A percentile compares a stretch with the other conserved stretches of the same genome.
phyloP scores from a whole-genome alignment of 352 stramenopile species.

The Pythium guiyangense region DNA sequence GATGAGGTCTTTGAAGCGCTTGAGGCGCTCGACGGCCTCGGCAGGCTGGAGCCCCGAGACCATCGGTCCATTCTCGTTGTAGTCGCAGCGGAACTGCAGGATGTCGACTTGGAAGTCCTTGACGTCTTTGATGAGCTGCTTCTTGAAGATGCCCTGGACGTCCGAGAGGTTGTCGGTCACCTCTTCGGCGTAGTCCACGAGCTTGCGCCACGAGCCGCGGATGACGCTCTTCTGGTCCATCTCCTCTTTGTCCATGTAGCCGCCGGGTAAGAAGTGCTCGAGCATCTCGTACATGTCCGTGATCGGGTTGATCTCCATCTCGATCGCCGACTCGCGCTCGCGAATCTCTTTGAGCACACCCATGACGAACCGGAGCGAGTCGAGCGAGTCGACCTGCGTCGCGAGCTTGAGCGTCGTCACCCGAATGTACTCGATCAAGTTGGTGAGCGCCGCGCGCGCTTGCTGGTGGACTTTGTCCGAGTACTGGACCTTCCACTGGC shows the following conservation, averaged over 20 bases:
- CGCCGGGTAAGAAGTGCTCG: conserved; percentile 80
- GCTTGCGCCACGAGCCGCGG: conserved; percentile 75
- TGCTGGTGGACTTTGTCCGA: conserved; percentile 81
- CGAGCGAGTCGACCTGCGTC: conserved; percentile 61
- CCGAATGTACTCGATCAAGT: conserved; percentile 78
- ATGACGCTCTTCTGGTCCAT: conserved; percentile 90
- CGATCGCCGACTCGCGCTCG: conserved; percentile 82
- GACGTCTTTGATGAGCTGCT: conserved; percentile 86
- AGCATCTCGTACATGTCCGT: conserved; percentile 90
- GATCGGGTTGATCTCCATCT: conserved; percentile 89
- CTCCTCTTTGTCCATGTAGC: conserved; percentile 86
- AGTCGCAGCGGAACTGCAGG: conserved; percentile 59
- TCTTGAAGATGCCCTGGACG: conserved; percentile 89
- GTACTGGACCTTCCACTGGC: conserved; percentile 86
- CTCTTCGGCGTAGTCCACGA: conserved; percentile 87
- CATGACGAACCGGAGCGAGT: conserved; percentile 83
- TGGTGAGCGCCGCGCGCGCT: conserved; percentile 50
- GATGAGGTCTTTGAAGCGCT: conserved; percentile 84
- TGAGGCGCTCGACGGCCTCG: conserved; percentile 81
- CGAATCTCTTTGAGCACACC: conserved; percentile 76
- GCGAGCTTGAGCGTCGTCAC: conserved; percentile 68
- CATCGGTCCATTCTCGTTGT: conserved; percentile 63
- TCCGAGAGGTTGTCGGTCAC: conserved; percentile 83
- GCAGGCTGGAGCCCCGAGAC: conserved; percentile 69
- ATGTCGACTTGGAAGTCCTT: conserved; percentile 79